Evolutionary conservation across 2,329 filamentous ascomycete genomes (phyloP).

Genomic region (Phaeoacremonium minimum): DNA sequence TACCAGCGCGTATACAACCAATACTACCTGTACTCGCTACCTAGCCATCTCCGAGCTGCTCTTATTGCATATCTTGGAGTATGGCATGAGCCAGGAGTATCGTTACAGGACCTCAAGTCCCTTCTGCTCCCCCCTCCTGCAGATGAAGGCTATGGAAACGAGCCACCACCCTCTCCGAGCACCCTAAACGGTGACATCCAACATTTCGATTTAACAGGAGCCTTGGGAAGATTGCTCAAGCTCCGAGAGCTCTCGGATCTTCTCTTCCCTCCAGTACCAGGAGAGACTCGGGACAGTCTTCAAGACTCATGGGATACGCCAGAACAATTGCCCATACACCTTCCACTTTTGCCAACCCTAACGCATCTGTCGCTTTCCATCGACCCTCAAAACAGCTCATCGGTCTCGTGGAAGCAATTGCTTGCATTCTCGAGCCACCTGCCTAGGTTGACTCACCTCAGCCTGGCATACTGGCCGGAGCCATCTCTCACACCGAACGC

Average conservation of each 20-base stretch:
- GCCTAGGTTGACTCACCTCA: constrained; percentile 54
- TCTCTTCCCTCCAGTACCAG: constrained; percentile 34
- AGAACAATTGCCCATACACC: constrained; percentile 18
- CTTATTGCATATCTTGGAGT: constrained; percentile 47
- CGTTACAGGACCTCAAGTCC: constrained; percentile 42
- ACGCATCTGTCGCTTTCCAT: constrained; percentile 58
- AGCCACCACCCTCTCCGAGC: constrained; percentile 13
- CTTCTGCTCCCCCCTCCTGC: constrained; percentile 33
- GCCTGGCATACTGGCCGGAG: constrained; percentile 58
- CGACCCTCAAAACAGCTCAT: constrained; percentile 21
- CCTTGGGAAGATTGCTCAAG: constrained; percentile 43
- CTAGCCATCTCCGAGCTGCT: constrained; percentile 45
- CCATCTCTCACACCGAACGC: constrained; percentile 54
- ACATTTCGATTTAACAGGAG: constrained; percentile 50
- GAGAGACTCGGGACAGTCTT: constrained; percentile 14
- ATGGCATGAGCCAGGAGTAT: constrained; percentile 39
- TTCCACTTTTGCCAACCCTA: constrained; percentile 47
- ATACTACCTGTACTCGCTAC: constrained; percentile 52
- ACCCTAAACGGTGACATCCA: constrained; percentile 40
- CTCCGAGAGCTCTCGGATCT: constrained; percentile 49
- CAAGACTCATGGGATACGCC: constrained; percentile 52
- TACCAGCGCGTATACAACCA: constrained; percentile 51
- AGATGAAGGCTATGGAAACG: constrained; percentile 13
- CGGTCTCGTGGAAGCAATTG: constrained; percentile 55
- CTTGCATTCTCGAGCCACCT: constrained; percentile 48